phyloP scores from a whole-genome alignment of 1,284 basidiomycete genomes.

The Hemileia vastatrix region DNA sequence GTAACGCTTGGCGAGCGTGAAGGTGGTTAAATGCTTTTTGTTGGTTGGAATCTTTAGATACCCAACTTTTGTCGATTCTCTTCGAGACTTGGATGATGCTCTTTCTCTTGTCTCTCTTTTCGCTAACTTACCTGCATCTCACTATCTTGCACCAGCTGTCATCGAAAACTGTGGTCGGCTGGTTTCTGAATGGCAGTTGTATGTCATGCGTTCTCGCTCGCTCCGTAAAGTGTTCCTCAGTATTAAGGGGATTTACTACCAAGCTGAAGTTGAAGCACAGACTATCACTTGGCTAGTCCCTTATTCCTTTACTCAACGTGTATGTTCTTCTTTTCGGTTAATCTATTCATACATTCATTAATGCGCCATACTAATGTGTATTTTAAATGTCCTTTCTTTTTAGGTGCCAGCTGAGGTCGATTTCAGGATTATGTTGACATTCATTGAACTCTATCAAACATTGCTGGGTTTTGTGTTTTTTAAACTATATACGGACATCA shows the following conservation, averaged over 20 bases:
- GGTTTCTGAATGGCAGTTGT: slow-evolving; percentile 64
- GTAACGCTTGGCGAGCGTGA: neutral
- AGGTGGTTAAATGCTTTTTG: neutral
- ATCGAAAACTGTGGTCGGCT: slow-evolving; percentile 84
- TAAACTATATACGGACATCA: slow-evolving; percentile 91
- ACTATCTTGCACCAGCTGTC: slow-evolving; percentile 67
- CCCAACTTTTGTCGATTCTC: slow-evolving; percentile 89
- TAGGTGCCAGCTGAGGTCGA: slow-evolving; percentile 92
- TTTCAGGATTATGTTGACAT: slow-evolving; percentile 95
- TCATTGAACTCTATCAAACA: slow-evolving; percentile 96
- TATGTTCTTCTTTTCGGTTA: slow-evolving; percentile 46
- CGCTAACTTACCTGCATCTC: slow-evolving; percentile 67
- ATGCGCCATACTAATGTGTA: neutral
- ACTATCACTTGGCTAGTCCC: slow-evolving; percentile 88
- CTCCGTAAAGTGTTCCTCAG: slow-evolving; percentile 89
- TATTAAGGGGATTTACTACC: slow-evolving; percentile 98
- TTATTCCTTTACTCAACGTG: slow-evolving; percentile 94
- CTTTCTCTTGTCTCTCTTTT: slow-evolving; percentile 92
- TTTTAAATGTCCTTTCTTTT: neutral
- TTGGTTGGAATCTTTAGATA: slow-evolving; percentile 59
- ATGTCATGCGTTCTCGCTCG: slow-evolving; percentile 77
- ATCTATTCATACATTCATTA: neutral
- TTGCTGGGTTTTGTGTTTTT: slow-evolving; percentile 90
- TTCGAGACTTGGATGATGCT: slow-evolving; percentile 95
- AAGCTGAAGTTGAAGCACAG: slow-evolving; percentile 88